A percentile compares a stretch with the other conserved stretches of the same genome.
These are phyloP conservation scores for Exophiala alcalophila DNA, from an alignment of 2,329 filamentous ascomycete genomes.

Conservation along the genomic window DNA sequence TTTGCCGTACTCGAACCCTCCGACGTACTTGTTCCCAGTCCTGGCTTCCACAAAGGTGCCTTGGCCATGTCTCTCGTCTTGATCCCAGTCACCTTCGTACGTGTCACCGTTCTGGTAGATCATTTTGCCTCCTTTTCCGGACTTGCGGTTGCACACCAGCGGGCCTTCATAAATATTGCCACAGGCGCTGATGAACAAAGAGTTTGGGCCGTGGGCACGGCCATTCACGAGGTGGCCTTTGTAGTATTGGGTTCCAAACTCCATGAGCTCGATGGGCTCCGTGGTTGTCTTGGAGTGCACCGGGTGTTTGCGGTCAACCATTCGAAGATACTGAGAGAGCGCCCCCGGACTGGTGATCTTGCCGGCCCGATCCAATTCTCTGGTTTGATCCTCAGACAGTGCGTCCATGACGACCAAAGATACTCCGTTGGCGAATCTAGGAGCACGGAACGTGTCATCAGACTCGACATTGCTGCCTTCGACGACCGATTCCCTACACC, in stretches of 20 bases:
- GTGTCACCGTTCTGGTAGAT: conserved; percentile 54
- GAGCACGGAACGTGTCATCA: conserved; percentile 25
- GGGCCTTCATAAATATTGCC: conserved; percentile 57
- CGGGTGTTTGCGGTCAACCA: conserved; percentile 27
- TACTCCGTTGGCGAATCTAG: conserved; percentile 37
- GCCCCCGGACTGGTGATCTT: conserved; percentile 26
- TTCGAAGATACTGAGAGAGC: conserved; percentile 19
- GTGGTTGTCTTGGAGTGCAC: conserved; percentile 21
- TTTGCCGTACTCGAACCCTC: conserved; percentile 60
- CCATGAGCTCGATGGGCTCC: conserved; percentile 46
- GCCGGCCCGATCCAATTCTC: conserved; percentile 33
- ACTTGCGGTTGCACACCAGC: conserved; percentile 52
- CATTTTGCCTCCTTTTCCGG: conserved; percentile 55
- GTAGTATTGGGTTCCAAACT: conserved; percentile 54
- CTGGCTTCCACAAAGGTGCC: conserved; percentile 56
- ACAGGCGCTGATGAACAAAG: conserved; percentile 50
- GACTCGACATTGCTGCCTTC: conserved; percentile 38
- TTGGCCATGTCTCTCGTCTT: conserved; percentile 52
- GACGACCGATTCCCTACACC: conserved; percentile 38
- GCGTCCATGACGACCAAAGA: conserved; percentile 45
- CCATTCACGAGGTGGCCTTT: conserved; percentile 51
- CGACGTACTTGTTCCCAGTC: conserved; percentile 60
- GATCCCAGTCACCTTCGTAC: conserved; percentile 47
- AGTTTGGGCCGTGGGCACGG: conserved; percentile 53
- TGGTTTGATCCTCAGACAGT: conserved; percentile 35